Percentiles rank a stretch among this genome's conserved stretches.
Evolutionary conservation across 495 filamentous ascomycete genomes (phyloP).

Genomic region (Podospora anserina): DNA sequence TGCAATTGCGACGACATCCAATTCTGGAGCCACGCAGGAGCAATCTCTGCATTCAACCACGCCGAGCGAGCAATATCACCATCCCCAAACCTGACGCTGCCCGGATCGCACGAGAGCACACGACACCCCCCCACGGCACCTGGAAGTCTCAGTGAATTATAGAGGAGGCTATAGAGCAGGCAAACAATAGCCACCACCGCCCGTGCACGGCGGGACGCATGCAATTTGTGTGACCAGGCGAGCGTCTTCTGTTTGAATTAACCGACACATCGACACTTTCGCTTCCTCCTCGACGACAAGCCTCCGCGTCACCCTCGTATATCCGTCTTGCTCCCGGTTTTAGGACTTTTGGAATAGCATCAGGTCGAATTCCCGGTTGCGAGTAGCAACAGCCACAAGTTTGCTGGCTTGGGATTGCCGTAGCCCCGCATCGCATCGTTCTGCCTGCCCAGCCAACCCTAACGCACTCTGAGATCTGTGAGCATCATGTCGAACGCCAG

Average conservation of each 20-base stretch:
- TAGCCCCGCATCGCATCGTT: background rate
- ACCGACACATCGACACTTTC: background rate
- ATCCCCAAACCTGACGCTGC: background rate
- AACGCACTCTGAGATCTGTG: background rate
- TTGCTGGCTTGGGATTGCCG: background rate
- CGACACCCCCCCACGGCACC: background rate
- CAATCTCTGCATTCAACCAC: conserved; percentile 24
- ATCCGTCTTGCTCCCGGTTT: background rate
- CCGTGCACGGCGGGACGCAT: conserved; percentile 18
- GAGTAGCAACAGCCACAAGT: background rate
- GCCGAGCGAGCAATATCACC: background rate
- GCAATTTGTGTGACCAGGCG: conserved; percentile 26
- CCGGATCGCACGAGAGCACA: conserved; percentile 6
- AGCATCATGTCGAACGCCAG: conserved; percentile 21
- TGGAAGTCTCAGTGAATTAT: background rate
- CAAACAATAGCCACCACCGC: conserved; percentile 4
- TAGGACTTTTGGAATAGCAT: background rate
- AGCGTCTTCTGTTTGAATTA: background rate
- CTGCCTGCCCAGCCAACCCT: background rate
- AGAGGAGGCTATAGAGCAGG: background rate
- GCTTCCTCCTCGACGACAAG: background rate
- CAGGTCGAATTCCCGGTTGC: background rate
- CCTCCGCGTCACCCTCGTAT: background rate
- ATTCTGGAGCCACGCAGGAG: conserved; percentile 17
- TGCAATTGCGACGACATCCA: conserved; percentile 21